phyloP scores from a whole-genome alignment of 352 stramenopile genomes.

The Pythium phragmitis region DNA sequence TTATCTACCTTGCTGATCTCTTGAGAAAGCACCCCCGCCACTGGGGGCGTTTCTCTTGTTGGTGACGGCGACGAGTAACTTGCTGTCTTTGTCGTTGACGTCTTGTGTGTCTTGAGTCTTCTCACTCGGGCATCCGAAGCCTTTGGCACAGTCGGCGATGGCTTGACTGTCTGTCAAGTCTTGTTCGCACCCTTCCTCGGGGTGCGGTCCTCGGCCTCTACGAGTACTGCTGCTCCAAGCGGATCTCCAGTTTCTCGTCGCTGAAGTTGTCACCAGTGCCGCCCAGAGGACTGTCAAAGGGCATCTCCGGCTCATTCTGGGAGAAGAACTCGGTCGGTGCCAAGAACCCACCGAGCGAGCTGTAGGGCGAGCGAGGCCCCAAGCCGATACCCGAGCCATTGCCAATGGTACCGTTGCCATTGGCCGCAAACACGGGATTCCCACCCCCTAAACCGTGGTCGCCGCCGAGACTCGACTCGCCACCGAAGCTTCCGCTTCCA shows the following conservation, averaged over 20 bases:
- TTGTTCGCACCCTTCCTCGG: constrained; percentile 12
- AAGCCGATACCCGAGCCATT: constrained; percentile 16
- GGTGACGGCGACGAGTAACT: background rate
- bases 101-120: background rate
- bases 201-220: constrained; percentile 28
- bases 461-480: constrained; percentile 36
- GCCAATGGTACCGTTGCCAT: constrained; percentile 26
- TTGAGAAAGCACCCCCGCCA: background rate
- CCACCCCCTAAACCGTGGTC: constrained; percentile 30
- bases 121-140: background rate
- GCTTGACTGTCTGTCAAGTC: background rate
- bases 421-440: constrained; percentile 25
- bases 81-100: background rate
- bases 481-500: constrained; percentile 1
- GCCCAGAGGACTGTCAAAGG: constrained; percentile 42
- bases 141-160: background rate
- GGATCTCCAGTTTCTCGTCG: constrained; percentile 26
- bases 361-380: constrained; percentile 36
- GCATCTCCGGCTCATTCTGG: constrained; percentile 44
- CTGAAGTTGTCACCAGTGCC: constrained; percentile 40
- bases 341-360: constrained; percentile 63
- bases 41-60: background rate
- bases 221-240: constrained; percentile 37
- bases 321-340: constrained; percentile 48
- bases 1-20: constrained; percentile 14